Conservation (phyloP, 768 basidiomycete species). For the Amylocystis lapponica region DNA sequence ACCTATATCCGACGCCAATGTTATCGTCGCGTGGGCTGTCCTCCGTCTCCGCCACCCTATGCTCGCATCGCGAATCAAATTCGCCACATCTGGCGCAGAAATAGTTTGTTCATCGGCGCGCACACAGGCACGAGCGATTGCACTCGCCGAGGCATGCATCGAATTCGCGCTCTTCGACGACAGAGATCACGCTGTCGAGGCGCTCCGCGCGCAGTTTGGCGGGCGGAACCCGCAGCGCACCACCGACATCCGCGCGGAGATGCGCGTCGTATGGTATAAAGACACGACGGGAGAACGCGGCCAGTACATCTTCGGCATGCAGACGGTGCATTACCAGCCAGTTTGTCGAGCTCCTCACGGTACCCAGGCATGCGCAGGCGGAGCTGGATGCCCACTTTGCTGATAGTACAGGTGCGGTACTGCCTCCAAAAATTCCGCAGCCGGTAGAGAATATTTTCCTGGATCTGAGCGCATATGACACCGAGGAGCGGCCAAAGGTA, state of each 20-base stretch:
- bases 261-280: background rate
- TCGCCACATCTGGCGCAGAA: background rate
- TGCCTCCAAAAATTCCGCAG: too few species aligned
- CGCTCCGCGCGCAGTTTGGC: background rate
- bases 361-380: background rate
- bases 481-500: background rate
- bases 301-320: background rate
- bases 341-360: background rate
- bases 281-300: background rate
- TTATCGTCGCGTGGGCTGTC: background rate
- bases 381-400: background rate
- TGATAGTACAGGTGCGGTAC: too few species aligned
- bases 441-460: background rate
- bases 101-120: background rate
- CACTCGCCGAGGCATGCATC: background rate
- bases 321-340: constrained; percentile 1
- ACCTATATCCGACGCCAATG: background rate
- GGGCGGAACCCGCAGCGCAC: background rate
- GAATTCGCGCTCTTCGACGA: background rate
- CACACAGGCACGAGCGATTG: background rate
- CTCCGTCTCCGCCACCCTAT: background rate
- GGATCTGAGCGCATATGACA: background rate
- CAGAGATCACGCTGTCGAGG: background rate
- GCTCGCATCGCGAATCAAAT: background rate
- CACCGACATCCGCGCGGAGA: background rate